These are phyloP conservation scores for Globisporangium carolinianum DNA, from an alignment of 352 stramenopile genomes.

Conservation along the genomic window DNA sequence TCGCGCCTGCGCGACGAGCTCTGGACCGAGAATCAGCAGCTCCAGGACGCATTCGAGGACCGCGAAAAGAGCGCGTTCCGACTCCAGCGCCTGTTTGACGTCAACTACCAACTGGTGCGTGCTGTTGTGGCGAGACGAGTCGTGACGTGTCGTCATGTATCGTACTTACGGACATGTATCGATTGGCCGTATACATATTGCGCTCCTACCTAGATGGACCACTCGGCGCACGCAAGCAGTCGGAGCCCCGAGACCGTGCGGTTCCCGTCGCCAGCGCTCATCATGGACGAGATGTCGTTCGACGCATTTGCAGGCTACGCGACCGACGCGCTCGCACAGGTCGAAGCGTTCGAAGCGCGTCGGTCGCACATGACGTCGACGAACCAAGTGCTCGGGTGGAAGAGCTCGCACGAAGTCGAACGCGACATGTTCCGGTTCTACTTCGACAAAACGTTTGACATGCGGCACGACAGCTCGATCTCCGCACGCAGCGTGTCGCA, in stretches of 20 bases:
- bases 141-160: no score
- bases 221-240: constrained; percentile 28
- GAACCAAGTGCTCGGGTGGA: constrained; percentile 43
- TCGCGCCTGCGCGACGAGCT: constrained; percentile 35
- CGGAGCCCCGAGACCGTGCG: constrained; percentile 21
- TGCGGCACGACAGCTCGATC: constrained; percentile 8
- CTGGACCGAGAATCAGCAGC: constrained; percentile 46
- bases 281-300: constrained; percentile 57
- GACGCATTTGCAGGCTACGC: constrained; percentile 40
- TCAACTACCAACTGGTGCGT: constrained; percentile 45
- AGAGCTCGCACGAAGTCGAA: constrained; percentile 38
- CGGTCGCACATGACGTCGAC: constrained; percentile 40
- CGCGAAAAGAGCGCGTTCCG: constrained; percentile 46
- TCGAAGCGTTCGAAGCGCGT: constrained; percentile 32
- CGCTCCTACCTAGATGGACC: constrained; percentile 25
- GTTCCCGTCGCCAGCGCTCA: constrained; percentile 32
- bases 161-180: not conserved
- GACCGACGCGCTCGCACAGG: constrained; percentile 30
- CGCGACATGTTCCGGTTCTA: constrained; percentile 46
- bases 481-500: constrained; percentile 19
- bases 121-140: not conserved
- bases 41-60: constrained; percentile 44
- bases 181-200: not conserved
- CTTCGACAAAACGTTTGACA: constrained; percentile 40
- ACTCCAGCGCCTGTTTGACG: constrained; percentile 45